Base-by-base conservation (phyloP, 2,329 filamentous ascomycete species). In the Colletotrichum cordylinicola region DNA sequence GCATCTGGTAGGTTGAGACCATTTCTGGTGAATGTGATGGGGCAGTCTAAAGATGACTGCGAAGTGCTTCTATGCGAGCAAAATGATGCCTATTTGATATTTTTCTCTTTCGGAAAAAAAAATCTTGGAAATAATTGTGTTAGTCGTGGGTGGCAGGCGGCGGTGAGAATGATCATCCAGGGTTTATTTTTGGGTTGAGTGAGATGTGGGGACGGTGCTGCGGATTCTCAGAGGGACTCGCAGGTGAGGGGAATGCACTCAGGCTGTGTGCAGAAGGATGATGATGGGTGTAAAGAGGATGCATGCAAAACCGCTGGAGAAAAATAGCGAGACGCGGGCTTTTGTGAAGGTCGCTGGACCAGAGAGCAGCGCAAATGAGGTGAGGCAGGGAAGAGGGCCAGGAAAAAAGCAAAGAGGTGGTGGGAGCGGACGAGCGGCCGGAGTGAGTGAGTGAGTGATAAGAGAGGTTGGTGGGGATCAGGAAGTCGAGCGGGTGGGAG, bases 1-100 rank as follows among this genome's bases (percentile, higher is more conserved):
- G 87, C 87, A 90, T 89, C 79, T 84, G 84, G 81, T 87, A 88
- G 82, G 87, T 84, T 80, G 88, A 88, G 83, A 87, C 88, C 89
- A 90, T 90, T 76, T 74, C 71, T 70, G 71, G 65, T 64, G 29
- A 66, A 31, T 67, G 18, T 62, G 65, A 55, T 70, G 6, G 84
- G n/a, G 81, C 81, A 82, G 82, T 66, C 67, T 33, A 29, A 76
- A 74, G 68, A 75, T 77, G 74, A 74, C 71, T 74, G 74, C 66
- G 37, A 62, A 27, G 27, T 73, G 70, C 64, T 75, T n/a, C 66
- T 58, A 29, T 64, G 58, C 62, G 62, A 62, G 70, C 62, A 68
- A 64, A 64, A 60, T 62, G 35, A 48, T 58, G 73, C 73, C 73
- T 73, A 64, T 60, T 52, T 52, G 16, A 58, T 75, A 58, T 75